Evolutionary conservation across 805 yeast genomes (phyloP).

Genomic region (Myxozyma kluyveri): DNA sequence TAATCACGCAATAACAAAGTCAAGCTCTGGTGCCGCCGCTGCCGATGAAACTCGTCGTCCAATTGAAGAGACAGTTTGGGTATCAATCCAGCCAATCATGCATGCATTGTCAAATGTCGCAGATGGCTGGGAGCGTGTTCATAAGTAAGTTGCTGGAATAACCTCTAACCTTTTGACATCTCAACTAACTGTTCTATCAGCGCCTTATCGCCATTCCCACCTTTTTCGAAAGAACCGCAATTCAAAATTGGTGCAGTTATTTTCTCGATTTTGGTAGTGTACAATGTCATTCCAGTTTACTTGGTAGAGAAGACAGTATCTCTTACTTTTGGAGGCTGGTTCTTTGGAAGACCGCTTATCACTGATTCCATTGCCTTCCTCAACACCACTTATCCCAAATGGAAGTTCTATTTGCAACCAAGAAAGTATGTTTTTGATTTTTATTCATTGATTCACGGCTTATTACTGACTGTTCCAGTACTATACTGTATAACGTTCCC

Average conservation of each 20-base stretch:
- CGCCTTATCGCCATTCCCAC: slow-evolving; percentile 13
- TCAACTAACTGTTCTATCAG: not conserved
- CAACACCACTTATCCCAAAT: slow-evolving; percentile 5
- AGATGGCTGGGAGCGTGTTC: slow-evolving; percentile 18
- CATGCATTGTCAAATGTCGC: slow-evolving; percentile 11
- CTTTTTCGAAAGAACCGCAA: slow-evolving; percentile 10
- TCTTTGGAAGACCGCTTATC: slow-evolving; percentile 14
- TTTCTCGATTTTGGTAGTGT: not conserved
- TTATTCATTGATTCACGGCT: too few relatives aligned
- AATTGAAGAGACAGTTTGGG: slow-evolving; percentile 17
- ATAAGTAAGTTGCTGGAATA: slow-evolving; percentile 2
- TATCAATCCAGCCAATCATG: slow-evolving; percentile 11
- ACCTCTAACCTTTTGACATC: not conserved
- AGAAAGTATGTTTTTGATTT: slow-evolving; percentile 6
- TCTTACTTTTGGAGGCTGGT: slow-evolving; percentile 2
- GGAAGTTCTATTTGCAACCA: slow-evolving; percentile 9
- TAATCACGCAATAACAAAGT: not conserved
- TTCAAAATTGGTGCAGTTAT: slow-evolving; percentile 2
- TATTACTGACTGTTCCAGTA: slow-evolving; percentile 4
- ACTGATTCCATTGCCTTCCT: not conserved
- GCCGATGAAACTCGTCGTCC: slow-evolving; percentile 7
- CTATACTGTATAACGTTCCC: slow-evolving; percentile 12
- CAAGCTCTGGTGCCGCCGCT: not conserved
- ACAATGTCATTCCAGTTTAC: slow-evolving; percentile 1
- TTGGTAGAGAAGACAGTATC: slow-evolving; percentile 6